Evolutionary conservation across 805 yeast species (phyloP), one percentile per base, ranked within the genome.

Genomic region (Cyberlindnera mississippiensis): DNA sequence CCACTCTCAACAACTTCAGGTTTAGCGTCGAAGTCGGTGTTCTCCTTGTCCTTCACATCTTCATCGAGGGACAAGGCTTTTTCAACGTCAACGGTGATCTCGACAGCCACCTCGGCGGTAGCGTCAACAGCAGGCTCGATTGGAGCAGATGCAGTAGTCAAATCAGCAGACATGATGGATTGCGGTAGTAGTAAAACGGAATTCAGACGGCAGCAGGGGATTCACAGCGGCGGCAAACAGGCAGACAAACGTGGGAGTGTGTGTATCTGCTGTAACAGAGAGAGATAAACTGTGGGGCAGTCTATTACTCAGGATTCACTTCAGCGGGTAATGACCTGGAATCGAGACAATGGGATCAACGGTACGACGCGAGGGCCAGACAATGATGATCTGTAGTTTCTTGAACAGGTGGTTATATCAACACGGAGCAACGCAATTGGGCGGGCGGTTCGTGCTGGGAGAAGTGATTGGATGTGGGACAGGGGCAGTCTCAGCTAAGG

Each of bases 171-270:
- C 42, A 37, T 40, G 17, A 14, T 40, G 27, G 19, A 18, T 12
- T 14, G 22, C 26, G 22, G 15, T 4, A 9, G 16, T 18, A 28
- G 40, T 28, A 8, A 8, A 35, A 27, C 41, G 41, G 40, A 33
- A 30, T 38, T 24, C 44, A 38, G 32, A 20, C 48, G 41, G 41
- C 48, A 45, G 43, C 40, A 38, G 45, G 40, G 45, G 26, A 31
- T 24, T 34, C 28, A 31, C 20, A 29, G 37, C 20, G 33, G 29
- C 29, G 36, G 13, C 12, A 18, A 18, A 27, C 29, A 27, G 29
- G 13, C 29, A 12, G 29, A 27, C 15, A 29, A 29, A 6, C 11
- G 30, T 14, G 15, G 17, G 32, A 29, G 14, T 7, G 22, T 17
- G 15, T 20, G 24, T 20, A 29, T 31, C 34, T 31, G 34, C 27